These are phyloP conservation scores for Lanmaoa pseudosensibilis DNA, from an alignment of 768 basidiomycete species.

Conservation along the genomic window DNA sequence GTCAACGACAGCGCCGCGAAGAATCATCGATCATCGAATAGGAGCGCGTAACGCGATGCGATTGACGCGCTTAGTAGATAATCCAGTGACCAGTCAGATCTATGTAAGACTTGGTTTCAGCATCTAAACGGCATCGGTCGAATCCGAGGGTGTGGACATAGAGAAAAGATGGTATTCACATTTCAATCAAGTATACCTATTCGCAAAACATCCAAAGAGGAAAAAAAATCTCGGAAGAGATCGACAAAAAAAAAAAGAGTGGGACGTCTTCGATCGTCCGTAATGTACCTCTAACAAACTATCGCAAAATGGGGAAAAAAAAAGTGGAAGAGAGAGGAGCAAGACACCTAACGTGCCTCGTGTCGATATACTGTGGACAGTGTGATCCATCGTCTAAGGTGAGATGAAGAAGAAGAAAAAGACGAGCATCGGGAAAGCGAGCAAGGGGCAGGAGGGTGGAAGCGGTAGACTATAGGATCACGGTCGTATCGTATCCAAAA, in stretches of 20 bases:
- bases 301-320: too few relatives aligned
- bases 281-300: conserved; percentile 10
- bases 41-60: too few relatives aligned
- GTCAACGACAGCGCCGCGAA: too few relatives aligned
- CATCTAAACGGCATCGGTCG: too few relatives aligned
- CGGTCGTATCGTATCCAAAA: not conserved
- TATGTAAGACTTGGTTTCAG: too few relatives aligned
- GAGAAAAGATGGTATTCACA: not conserved
- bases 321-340: not conserved
- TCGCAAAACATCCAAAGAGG: not conserved
- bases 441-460: not conserved
- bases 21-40: too few relatives aligned
- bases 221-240: not conserved
- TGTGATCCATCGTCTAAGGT: not conserved
- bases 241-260: not conserved
- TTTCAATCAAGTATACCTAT: not conserved
- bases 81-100: too few relatives aligned
- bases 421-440: not conserved
- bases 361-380: not conserved
- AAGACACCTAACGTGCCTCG: not conserved
- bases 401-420: not conserved
- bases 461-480: not conserved
- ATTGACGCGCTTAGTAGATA: too few relatives aligned
- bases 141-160: too few relatives aligned
- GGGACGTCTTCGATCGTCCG: not conserved